phyloP scores from a whole-genome alignment of 495 filamentous ascomycete species.

The Talaromyces nanjingensis region DNA sequence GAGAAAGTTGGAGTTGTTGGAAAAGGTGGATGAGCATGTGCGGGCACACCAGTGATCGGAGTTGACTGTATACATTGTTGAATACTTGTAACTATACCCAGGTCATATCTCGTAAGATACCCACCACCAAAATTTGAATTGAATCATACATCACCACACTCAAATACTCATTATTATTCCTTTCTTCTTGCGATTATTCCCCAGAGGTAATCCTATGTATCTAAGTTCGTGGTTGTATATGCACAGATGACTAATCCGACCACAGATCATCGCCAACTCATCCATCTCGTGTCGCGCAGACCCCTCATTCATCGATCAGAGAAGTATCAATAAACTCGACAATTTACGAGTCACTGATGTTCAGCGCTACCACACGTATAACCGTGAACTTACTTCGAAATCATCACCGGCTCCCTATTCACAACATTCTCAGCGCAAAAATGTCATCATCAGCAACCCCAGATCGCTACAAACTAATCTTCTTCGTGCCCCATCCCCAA shows the following conservation, averaged over 20 bases:
- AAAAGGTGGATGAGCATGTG: slow-evolving; percentile 31
- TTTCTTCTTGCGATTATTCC: neutral
- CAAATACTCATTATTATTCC: neutral
- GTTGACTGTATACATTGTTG: neutral
- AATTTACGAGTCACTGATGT: neutral
- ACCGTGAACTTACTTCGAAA: neutral
- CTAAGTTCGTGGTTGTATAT: neutral
- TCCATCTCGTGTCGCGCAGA: neutral
- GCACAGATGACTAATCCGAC: neutral
- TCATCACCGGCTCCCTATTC: neutral
- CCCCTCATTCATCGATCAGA: neutral
- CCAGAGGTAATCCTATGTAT: neutral
- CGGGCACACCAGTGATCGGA: slow-evolving; percentile 16
- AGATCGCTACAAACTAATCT: slow-evolving; percentile 43
- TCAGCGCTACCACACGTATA: neutral
- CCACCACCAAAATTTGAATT: neutral
- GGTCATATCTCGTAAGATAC: neutral
- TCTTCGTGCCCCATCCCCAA: slow-evolving; percentile 36
- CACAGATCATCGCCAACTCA: neutral
- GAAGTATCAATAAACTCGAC: neutral
- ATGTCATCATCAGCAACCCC: slow-evolving; percentile 10
- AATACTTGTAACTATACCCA: neutral
- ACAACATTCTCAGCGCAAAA: neutral
- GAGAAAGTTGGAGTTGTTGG: slow-evolving; percentile 33
- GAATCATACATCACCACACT: neutral